Base-by-base conservation (phyloP, 148 eudicot species). In the Amaranthus cruentus region DNA sequence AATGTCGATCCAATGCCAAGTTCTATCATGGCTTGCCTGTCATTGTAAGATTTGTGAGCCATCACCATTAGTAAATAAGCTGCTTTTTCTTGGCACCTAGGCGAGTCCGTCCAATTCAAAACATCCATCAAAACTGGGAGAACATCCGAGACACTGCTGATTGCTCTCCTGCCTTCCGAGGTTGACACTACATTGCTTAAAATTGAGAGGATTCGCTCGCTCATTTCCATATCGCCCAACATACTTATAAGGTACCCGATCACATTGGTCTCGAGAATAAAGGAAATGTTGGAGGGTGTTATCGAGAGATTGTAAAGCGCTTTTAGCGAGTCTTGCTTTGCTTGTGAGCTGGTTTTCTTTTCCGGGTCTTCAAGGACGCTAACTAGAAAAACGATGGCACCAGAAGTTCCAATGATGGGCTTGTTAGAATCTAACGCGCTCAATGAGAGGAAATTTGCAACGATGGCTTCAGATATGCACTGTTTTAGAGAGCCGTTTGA, bases 21-120 rank as follows among this genome's bases (percentile, higher is more conserved):
- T 73, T 95, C 96, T 59, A 85, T 82, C 97, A 91, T 95, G 57
- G 80, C 79, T 55, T 86, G 98, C 49, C 96, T 79, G 75, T 91
- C 91, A 42, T 69, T 85, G 76, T 89, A 89, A 4, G 91, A 84
- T 79, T 91, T 95, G 76, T 89, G 97, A 67, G 98, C 93, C 93
- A 95, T 85, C 70, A 95, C 92, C 97, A 95, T 91, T 48, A 95
- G 71, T 21, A 95, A 80, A 21, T 95, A 90, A 0, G 91, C 78
- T 3, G 87, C 97, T 63, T 88, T 95, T 77, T 95, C 98, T 81
- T 95, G 98, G 83, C 98, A 95, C 5, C 89, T 88, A 0, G 96
- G 86, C 5, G 97, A 88, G 72, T 95, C 98, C 6, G 78, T 83
- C 97, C 98, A 95, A 70, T 79, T 88, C 79, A 95, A 82, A 38